phyloP scores from a whole-genome alignment of 176 grass and related monocot species.

The Aegilops umbellulata region DNA sequence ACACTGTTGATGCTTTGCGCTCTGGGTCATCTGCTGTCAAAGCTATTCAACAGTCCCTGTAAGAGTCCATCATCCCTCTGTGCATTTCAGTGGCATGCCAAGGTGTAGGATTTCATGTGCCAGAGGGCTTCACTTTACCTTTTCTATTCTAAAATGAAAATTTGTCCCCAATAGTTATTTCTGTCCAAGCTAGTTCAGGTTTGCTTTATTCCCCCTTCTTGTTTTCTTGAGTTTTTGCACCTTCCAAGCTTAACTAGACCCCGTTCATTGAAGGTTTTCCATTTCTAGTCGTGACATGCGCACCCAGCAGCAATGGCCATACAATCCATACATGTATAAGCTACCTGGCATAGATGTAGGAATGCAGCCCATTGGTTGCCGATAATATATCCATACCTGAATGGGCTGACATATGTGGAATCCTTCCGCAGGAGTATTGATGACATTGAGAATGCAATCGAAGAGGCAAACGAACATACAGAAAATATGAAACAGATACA shows the following conservation, averaged over 20 bases:
- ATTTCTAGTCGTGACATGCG: not conserved
- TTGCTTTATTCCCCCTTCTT: not conserved
- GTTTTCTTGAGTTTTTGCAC: not conserved
- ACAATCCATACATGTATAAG: not conserved
- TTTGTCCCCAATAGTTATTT: not conserved
- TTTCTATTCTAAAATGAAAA: not conserved
- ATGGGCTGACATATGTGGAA: not conserved
- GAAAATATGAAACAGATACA: slow-evolving; percentile 71
- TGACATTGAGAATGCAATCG: slow-evolving; percentile 64
- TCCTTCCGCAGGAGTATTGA: slow-evolving; percentile 42
- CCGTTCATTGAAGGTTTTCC: not conserved
- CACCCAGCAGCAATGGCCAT: not conserved
- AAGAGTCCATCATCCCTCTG: slow-evolving; percentile 31
- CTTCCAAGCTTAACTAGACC: not conserved
- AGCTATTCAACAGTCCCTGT: slow-evolving; percentile 70
- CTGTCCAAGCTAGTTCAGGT: not conserved
- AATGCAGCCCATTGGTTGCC: not conserved
- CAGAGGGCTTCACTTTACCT: not conserved
- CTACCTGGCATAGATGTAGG: not conserved
- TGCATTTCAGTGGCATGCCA: not conserved
- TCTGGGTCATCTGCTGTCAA: slow-evolving; percentile 67
- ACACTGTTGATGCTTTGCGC: slow-evolving; percentile 64
- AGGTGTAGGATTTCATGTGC: not conserved
- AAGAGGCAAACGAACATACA: slow-evolving; percentile 47
- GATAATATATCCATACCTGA: not conserved